These are phyloP conservation scores for Candida tallmaniae DNA, from an alignment of 805 yeast species.

Conservation along the genomic window DNA sequence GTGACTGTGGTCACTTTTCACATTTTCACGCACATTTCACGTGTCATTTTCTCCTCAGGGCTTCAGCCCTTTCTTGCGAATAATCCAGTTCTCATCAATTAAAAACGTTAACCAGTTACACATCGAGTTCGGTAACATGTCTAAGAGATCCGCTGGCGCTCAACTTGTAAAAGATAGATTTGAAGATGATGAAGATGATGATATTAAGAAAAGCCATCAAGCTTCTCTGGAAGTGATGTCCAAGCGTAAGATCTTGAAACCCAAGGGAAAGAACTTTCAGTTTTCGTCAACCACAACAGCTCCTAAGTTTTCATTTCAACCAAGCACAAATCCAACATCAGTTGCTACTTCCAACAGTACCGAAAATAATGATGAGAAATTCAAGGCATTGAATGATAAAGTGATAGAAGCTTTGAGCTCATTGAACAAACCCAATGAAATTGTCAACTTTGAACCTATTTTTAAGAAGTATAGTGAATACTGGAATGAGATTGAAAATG, in stretches of 20 bases:
- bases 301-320: background rate
- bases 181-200: slow-evolving; percentile 16
- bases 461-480: slow-evolving; percentile 58
- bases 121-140: slow-evolving; percentile 43
- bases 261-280: slow-evolving; percentile 30
- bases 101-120: too few relatives aligned
- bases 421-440: slow-evolving; percentile 39
- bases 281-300: background rate
- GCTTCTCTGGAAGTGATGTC: slow-evolving; percentile 66
- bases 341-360: background rate
- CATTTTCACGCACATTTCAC: too few relatives aligned
- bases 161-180: slow-evolving; percentile 56
- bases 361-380: slow-evolving; percentile 35
- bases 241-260: slow-evolving; percentile 63
- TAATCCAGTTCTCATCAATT: too few relatives aligned
- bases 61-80: too few relatives aligned
- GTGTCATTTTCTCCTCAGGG: too few relatives aligned
- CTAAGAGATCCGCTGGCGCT: slow-evolving; percentile 62
- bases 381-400: slow-evolving; percentile 62
- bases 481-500: slow-evolving; percentile 19
- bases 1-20: too few relatives aligned
- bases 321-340: background rate
- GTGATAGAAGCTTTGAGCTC: slow-evolving; percentile 48
- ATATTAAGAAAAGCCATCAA: slow-evolving; percentile 7
- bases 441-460: slow-evolving; percentile 52